Base-by-base conservation (phyloP, 352 stramenopile species). In the Thraustochytrium sp. region DNA sequence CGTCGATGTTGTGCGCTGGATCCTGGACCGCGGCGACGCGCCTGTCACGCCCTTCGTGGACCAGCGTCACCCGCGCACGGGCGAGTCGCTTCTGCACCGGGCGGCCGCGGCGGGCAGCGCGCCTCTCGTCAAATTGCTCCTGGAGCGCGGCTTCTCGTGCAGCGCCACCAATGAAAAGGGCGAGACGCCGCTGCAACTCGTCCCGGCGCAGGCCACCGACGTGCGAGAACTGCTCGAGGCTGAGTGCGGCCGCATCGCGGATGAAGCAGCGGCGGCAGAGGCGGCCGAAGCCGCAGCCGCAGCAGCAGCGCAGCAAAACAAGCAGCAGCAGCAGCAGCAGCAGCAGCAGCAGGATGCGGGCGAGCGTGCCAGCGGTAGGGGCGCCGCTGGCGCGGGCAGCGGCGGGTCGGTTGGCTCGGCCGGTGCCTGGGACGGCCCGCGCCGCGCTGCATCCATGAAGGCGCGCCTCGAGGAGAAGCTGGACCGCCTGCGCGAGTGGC, bases 401-500 rank as follows among this genome's bases (percentile, higher is more conserved):
- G 48, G 48, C 18, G 48, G n/a, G n/a, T 44, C 36, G 9, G 13
- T 21, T 11, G 59, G 9, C 0, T 0, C 59, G 11, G 9, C 29
- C 13, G 16, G 36, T 11, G 16, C 18, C 59, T 13, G 16, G 21
- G 8, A 8, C 1, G 9, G 36, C 8, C 4, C 40, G 29, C 59
- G 13, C 26, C 29, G 36, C 13, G 13, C 59, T 42, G 40, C 9
- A 16, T 49, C 68, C 8, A 44, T 53, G 11, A 9, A 61, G 53
- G 76, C 68, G 21, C 68, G 68, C 38, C 31, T 55, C 9, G 68
- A 80, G 53, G 31, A 80, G 34, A 44, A 72, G 51, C 48, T 46
- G 1, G 23, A 11, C 9, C 44, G 46, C 11, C 49, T 80, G 46
- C n/a, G 31, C 8, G 68, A 46, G 8, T 80, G 68, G 68, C 68